A percentile compares a stretch with the other conserved stretches of the same genome.
These are phyloP conservation scores for Zasmidium citrigriseum DNA, from an alignment of 2,329 filamentous ascomycete species.

Conservation along the genomic window DNA sequence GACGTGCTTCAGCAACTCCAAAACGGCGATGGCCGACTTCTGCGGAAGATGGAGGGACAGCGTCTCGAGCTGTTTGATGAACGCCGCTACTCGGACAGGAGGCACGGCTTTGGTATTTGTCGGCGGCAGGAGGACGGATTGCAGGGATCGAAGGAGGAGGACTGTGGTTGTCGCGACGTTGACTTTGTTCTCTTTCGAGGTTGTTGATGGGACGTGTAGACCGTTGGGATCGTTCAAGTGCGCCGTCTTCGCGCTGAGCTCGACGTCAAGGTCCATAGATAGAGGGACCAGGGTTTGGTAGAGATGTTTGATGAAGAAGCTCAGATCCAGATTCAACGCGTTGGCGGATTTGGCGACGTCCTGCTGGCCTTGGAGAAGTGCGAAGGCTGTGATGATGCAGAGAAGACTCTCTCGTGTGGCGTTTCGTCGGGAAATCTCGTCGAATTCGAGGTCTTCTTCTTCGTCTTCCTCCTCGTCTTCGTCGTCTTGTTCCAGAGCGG, in stretches of 20 bases:
- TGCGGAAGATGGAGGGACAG: conserved; percentile 83
- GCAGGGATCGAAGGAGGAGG: conserved; percentile 82
- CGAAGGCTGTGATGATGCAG: conserved; percentile 93
- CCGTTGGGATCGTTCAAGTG: conserved; percentile 54
- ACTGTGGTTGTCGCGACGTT: conserved; percentile 96
- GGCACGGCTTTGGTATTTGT: conserved; percentile 74
- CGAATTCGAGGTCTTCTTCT: conserved; percentile 46
- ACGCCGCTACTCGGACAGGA: conserved; percentile 83
- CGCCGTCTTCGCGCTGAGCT: conserved; percentile 73
- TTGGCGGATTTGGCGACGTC: conserved; percentile 83
- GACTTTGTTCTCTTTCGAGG: conserved; percentile 60
- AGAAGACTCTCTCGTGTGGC: conserved; percentile 83
- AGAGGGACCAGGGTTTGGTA: conserved; percentile 82
- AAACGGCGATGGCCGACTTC: conserved; percentile 78
- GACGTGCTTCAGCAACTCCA: conserved; percentile 76
- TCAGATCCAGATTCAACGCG: conserved; percentile 83
- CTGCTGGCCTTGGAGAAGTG: conserved; percentile 84
- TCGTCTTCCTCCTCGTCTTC: conserved; percentile 47
- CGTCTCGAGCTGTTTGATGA: conserved; percentile 87
- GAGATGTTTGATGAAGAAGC: conserved; percentile 92
- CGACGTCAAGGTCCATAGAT: conserved; percentile 80
- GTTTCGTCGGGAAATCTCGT: conserved; percentile 60
- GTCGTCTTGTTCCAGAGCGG: conserved; percentile 47
- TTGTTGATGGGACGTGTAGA: conserved; percentile 58
- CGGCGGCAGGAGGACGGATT: conserved; percentile 75